Base-by-base conservation (phyloP, 2,329 filamentous ascomycete species). In the Dactylellina cionopaga region DNA sequence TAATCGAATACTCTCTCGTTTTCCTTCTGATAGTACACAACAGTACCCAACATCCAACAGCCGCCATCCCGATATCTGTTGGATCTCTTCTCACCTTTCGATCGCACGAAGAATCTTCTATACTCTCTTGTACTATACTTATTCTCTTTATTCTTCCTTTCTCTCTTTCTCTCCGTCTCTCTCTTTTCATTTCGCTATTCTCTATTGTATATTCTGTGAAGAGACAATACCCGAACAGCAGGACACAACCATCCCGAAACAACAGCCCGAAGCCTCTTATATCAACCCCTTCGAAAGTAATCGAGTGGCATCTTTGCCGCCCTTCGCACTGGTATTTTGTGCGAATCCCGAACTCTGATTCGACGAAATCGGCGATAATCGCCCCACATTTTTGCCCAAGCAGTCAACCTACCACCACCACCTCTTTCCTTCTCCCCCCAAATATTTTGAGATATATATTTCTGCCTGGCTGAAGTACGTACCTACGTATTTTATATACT, bases 351-450 rank as follows among this genome's bases (percentile, higher is more conserved):
- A 56, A 43, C 5, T 58, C 66, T 71, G 66, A 71, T 71, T 71
- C 66, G 66, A 58, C 66, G 66, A 59, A 52, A 64, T 55, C 46
- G 64, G 64, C 58, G 66, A 71, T 58, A 63, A 37, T 71, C 66
- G 66, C 66, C 58, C 66, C 66, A 63, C 66, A 51, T 58, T 71
- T 71, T 56, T 56, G 46, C 54, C 35, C 54, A 59, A 47, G 60
- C 47, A 65, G 46, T n/a, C n/a, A n/a, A n/a, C n/a, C 25, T 27
- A 54, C 46, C 46, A 46, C 54, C 19, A 11, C 33, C 27, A 37
- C 39, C 39, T 27, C 2, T 3, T 58, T 46, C 39, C 22, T 10
- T 35, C 39, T 15, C 47, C 51, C 49, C 41, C 27, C 31, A 27
- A 56, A 27, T 37, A 29, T 15, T 35, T 41, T 56, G 51, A 66